Evolutionary conservation across 345 rosid genomes (phyloP), one percentile per base, ranked within the genome.

Genomic region (Murraya paniculata): DNA sequence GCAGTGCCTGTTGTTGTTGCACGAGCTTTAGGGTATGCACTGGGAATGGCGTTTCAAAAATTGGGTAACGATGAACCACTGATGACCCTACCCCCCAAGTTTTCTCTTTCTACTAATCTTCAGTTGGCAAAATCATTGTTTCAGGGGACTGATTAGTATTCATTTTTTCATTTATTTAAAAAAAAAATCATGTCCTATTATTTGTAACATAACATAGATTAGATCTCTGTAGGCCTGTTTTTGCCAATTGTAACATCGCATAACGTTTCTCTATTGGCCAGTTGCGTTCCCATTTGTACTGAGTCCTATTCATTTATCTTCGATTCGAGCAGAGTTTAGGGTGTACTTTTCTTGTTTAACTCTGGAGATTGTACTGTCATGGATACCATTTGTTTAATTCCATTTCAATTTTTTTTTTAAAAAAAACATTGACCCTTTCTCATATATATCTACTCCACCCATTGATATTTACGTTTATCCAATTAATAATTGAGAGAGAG

Each of bases 1-100:
- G 98, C 98, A 30, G 98, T 95, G 59, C 92, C 98, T 14, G 83
- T 95, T 56, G 89, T 91, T 1, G 98, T 93, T 19, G 88, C 90
- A 13, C 93, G 97, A 79, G 97, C 94, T 31, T 75, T 95, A 78
- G 98, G 98, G 67, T 93, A 89, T 78, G 81, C 94, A 16, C 78
- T 93, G 39, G 98, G 93, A 59, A 82, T 87, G 90, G 95, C 98
- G 66, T 72, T 81, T 85, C 91, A 78, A 59, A 88, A 85, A 53
- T 77, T 81, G 36, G 78, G 80, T 1, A 70, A 85, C 3, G 83
- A 89, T 22, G 87, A 88, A 64, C 93, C 90, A 31, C 73, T 88
- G 60, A 87, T 93, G 83, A 89, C 77, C 36, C 91, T 95, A 24
- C 93, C 98, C 0, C 87, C 88, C 2, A 92, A 88, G 77, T 95